These are phyloP conservation scores for Aspergillus oerlinghausenensis DNA, from an alignment of 2,329 filamentous ascomycete genomes.

Conservation along the genomic window DNA sequence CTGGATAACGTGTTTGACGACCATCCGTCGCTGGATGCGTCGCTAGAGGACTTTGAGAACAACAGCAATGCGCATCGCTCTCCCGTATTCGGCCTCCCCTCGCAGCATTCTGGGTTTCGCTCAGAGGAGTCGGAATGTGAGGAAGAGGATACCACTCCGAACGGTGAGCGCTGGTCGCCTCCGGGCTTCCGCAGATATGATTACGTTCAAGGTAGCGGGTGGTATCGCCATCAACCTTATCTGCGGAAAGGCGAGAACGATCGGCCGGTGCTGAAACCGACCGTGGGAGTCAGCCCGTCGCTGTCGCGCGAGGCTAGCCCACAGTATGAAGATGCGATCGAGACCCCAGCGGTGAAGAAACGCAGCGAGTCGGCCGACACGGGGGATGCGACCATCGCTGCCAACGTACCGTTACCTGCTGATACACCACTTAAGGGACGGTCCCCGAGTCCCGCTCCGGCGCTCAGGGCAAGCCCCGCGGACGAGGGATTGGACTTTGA, in stretches of 20 bases:
- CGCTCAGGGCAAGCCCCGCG: constrained; percentile 20
- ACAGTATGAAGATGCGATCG: constrained; percentile 54
- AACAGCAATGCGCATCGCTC: constrained; percentile 44
- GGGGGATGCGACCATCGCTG: constrained; percentile 26
- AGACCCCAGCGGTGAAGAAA: constrained; percentile 34
- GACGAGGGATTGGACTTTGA: constrained; percentile 35
- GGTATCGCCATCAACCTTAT: constrained; percentile 51
- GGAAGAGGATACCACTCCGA: constrained; percentile 30
- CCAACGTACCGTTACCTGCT: constrained; percentile 55
- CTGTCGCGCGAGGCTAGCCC: constrained; percentile 56
- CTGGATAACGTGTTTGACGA: constrained; percentile 51
- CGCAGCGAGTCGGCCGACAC: constrained; percentile 19
- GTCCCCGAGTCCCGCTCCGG: constrained; percentile 50
- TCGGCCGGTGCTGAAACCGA: constrained; percentile 39
- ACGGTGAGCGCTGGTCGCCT: constrained; percentile 58
- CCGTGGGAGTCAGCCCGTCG: constrained; percentile 42
- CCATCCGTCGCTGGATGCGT: constrained; percentile 57
- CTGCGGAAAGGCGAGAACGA: constrained; percentile 33
- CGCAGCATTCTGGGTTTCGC: constrained; percentile 61
- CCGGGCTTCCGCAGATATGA: constrained; percentile 55
- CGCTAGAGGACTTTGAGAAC: constrained; percentile 59
- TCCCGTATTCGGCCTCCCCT: constrained; percentile 52
- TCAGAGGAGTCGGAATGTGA: constrained; percentile 47
- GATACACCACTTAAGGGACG: constrained; percentile 55
- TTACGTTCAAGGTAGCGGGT: constrained; percentile 52